Conservation (phyloP, 805 yeast species). For the Candida nonsorbophila region DNA sequence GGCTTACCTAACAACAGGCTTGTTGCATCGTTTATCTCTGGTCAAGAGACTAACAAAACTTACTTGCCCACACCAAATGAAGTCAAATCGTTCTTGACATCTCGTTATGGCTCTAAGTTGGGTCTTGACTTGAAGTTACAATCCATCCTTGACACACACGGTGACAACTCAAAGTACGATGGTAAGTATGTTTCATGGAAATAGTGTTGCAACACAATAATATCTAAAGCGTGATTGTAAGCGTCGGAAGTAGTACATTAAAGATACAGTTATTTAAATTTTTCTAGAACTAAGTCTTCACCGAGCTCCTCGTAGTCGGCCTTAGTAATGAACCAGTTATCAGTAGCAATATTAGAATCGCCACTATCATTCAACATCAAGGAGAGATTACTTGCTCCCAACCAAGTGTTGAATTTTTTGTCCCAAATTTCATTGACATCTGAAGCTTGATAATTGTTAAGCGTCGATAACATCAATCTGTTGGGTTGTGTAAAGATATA, state of each 20-base stretch:
- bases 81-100: slow-evolving; percentile 57
- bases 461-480: slow-evolving; percentile 14
- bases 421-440: slow-evolving; percentile 40
- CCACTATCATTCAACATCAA: slow-evolving; percentile 49
- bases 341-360: slow-evolving; percentile 31
- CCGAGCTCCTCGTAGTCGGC: slow-evolving; percentile 66
- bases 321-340: slow-evolving; percentile 53
- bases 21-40: slow-evolving; percentile 61
- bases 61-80: slow-evolving; percentile 67
- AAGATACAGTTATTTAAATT: slow-evolving; percentile 32
- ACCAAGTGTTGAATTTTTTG: slow-evolving; percentile 58
- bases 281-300: slow-evolving; percentile 31
- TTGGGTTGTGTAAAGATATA: slow-evolving; percentile 27
- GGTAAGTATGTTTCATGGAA: slow-evolving; percentile 39
- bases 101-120: slow-evolving; percentile 42
- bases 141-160: slow-evolving; percentile 55
- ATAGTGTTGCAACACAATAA: background rate
- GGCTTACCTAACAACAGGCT: slow-evolving; percentile 76
- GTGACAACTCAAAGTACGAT: slow-evolving; percentile 35
- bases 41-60: slow-evolving; percentile 60
- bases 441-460: slow-evolving; percentile 19
- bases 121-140: slow-evolving; percentile 62
- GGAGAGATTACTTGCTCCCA: slow-evolving; percentile 69
- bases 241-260: too few species aligned
- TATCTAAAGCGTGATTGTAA: too few species aligned